These are phyloP conservation scores for Monilinia vaccinii-corymbosi DNA, from an alignment of 2,329 filamentous ascomycete species.

Conservation along the genomic window DNA sequence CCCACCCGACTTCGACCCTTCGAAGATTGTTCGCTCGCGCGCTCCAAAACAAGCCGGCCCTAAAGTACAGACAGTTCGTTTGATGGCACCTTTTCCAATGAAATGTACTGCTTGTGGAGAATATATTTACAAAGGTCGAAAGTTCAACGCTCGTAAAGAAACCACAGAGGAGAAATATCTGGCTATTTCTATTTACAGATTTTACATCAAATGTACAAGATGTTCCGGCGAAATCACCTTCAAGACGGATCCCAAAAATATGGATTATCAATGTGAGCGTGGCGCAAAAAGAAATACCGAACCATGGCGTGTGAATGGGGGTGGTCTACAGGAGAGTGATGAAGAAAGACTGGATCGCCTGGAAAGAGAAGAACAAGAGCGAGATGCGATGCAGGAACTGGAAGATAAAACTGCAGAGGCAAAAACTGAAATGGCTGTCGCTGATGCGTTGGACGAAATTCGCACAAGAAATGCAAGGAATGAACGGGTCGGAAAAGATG, in stretches of 20 bases:
- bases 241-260: conserved; percentile 88
- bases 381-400: conserved; percentile 89
- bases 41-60: conserved; percentile 65
- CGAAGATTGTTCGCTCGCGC: conserved; percentile 61
- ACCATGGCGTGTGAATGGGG: conserved; percentile 60
- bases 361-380: conserved; percentile 70
- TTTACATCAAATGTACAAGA: conserved; percentile 84
- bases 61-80: conserved; percentile 73
- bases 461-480: conserved; percentile 82
- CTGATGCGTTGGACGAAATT: conserved; percentile 92
- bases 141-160: conserved; percentile 93
- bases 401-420: conserved; percentile 91
- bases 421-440: conserved; percentile 91
- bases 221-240: conserved; percentile 86
- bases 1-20: conserved; percentile 80
- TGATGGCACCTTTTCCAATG: conserved; percentile 86
- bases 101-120: conserved; percentile 61
- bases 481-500: conserved; percentile 64
- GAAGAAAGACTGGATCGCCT: conserved; percentile 79
- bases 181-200: conserved; percentile 76
- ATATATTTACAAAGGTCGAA: conserved; percentile 86
- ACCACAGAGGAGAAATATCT: conserved; percentile 88
- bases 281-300: conserved; percentile 89
- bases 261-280: conserved; percentile 75
- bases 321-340: conserved; percentile 64